Evolutionary conservation across 2,329 filamentous ascomycete genomes (phyloP), one percentile per base, ranked within the genome.

Genomic region (Truncatella angustata): DNA sequence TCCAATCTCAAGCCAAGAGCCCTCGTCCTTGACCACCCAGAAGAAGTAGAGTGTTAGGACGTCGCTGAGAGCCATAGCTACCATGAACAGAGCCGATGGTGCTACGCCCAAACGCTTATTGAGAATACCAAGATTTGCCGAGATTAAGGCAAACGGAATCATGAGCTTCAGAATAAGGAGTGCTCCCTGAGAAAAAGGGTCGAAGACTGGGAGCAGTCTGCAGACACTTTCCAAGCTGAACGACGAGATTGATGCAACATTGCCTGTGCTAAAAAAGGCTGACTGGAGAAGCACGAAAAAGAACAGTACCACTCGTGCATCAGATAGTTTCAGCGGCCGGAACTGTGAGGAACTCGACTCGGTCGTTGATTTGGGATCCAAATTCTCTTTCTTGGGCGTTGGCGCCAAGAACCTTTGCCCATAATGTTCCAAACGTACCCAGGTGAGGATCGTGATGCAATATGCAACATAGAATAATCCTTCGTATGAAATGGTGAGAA

Each of bases 401-500:
- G 65, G 53, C 56, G 60, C 62, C 24, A 66, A 71, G 62, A 69
- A 77, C 16, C 70, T 66, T 63, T 87, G 85, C 45, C 93, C 82
- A 51, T 83, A 84, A 66, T 95, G 88, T 69, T 99, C 94, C 1
- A 99, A 79, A n/a, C 86, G 85, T 30, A 97, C 90, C 94, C 94
- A 99, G 51, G 86, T 85, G 48, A 96, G 78, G 4, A 99, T 74
- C 20, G 87, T 89, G 50, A 88, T 75, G 64, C 86, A 91, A 70
- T 97, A 99, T 10, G 87, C 85, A 54, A 97, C 84, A 70, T 97
- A 99, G 70, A 99, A 99, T 2, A 99, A 79, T 0, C 93, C 93
- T 70, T 99, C 94, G 72, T 96, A 99, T 1, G 93, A 97, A 61
- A 97, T 97, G 6, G 92, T 96, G 47, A 99, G 82, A 63, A 99